Evolutionary conservation across 2,329 filamentous ascomycete species (phyloP).

Genomic region (Microdochium paspali): DNA sequence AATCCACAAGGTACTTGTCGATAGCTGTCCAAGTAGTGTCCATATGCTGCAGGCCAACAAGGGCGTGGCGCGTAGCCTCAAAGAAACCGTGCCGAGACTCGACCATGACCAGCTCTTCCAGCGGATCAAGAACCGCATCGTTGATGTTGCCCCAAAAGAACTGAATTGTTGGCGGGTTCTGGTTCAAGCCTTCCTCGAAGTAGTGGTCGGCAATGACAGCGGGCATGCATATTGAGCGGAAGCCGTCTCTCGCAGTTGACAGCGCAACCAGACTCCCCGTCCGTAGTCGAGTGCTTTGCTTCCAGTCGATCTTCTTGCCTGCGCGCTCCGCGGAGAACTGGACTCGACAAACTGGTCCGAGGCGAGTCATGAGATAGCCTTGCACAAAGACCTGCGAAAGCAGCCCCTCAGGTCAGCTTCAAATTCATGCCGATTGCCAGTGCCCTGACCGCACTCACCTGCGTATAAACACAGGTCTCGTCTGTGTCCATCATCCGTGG

Average conservation of each 20-base stretch:
- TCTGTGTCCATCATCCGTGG: slow-evolving; percentile 48
- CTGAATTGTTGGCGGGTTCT: slow-evolving; percentile 64
- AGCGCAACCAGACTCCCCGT: slow-evolving; percentile 45
- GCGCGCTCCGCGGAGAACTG: slow-evolving; percentile 61
- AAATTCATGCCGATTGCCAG: slow-evolving; percentile 10
- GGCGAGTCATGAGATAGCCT: slow-evolving; percentile 52
- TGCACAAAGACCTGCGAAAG: slow-evolving; percentile 50
- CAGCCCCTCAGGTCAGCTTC: neutral
- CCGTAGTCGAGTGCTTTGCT: slow-evolving; percentile 39
- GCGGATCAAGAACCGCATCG: slow-evolving; percentile 58
- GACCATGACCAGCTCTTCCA: slow-evolving; percentile 65
- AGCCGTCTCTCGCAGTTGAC: slow-evolving; percentile 46
- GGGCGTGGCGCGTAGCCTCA: slow-evolving; percentile 64
- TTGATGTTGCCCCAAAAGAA: slow-evolving; percentile 56
- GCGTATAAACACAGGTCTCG: slow-evolving; percentile 57
- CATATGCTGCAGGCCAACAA: slow-evolving; percentile 61
- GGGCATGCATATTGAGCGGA: slow-evolving; percentile 55
- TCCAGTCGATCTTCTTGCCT: slow-evolving; percentile 58
- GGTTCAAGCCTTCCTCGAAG: slow-evolving; percentile 47
- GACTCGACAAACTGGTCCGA: slow-evolving; percentile 57
- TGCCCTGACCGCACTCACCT: too few species aligned
- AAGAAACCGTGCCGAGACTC: slow-evolving; percentile 68
- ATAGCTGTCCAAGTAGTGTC: slow-evolving; percentile 41
- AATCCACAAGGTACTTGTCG: slow-evolving; percentile 49
- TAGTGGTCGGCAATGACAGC: slow-evolving; percentile 65